Conservation (phyloP, 2,329 filamentous ascomycete species). For the Cytospora paraplurivora region DNA sequence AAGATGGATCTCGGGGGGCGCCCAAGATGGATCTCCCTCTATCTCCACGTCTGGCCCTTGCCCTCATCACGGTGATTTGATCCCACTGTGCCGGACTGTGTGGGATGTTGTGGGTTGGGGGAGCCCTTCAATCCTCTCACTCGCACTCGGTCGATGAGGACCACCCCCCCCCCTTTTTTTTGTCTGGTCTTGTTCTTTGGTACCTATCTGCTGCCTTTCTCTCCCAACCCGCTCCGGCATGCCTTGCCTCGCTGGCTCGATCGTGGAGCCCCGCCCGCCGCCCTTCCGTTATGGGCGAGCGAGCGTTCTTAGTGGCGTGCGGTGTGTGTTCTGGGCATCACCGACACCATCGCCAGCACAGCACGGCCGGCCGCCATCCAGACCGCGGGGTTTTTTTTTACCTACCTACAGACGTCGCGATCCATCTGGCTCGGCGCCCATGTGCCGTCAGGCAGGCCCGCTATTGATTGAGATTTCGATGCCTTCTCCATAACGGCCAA, state of each 20-base stretch:
- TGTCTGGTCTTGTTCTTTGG: neutral
- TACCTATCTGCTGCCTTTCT: neutral
- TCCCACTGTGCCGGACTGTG: neutral
- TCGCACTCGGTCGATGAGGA: neutral
- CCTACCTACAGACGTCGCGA: neutral
- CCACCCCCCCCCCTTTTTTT: neutral
- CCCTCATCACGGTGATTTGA: neutral
- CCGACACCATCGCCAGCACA: neutral
- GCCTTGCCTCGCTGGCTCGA: neutral
- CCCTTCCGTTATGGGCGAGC: neutral
- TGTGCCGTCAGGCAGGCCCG: neutral
- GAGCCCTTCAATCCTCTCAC: neutral
- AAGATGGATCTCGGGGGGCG: constrained; percentile 20
- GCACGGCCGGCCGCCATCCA: neutral
- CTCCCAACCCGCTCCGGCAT: neutral
- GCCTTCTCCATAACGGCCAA: neutral
- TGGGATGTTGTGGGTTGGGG: neutral
- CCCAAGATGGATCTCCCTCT: constrained; percentile 4
- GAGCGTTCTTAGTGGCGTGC: neutral
- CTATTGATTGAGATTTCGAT: neutral
- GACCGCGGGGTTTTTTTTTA: neutral
- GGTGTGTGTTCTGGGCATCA: neutral
- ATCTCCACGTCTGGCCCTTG: neutral
- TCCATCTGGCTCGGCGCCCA: neutral
- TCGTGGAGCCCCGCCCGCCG: neutral